phyloP scores from a whole-genome alignment of 176 grass and related monocot species.

The Carex littledalei region DNA sequence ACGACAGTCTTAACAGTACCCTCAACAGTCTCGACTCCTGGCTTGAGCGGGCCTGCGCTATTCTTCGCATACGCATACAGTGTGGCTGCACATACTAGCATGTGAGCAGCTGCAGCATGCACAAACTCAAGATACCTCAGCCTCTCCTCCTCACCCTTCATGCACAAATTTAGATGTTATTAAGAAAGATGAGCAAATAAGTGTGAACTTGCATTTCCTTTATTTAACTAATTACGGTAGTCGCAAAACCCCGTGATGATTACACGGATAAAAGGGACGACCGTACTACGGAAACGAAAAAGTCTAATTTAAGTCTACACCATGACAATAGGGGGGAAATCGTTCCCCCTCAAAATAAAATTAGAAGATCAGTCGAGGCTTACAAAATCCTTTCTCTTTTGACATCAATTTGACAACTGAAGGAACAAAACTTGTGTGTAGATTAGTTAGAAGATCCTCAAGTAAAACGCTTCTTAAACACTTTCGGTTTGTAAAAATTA shows the following conservation, averaged over 20 bases:
- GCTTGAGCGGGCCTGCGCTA: slow-evolving; percentile 68
- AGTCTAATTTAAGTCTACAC: background rate
- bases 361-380: background rate
- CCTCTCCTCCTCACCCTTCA: slow-evolving; percentile 45
- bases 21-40: slow-evolving; percentile 73
- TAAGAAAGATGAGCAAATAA: background rate
- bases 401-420: background rate
- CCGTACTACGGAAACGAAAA: no score
- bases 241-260: background rate
- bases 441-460: background rate
- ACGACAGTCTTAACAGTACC: slow-evolving; percentile 79
- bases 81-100: slow-evolving; percentile 44
- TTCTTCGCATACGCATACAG: slow-evolving; percentile 67
- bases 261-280: background rate
- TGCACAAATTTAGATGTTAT: background rate
- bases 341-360: background rate
- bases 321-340: background rate
- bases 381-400: background rate
- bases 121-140: slow-evolving; percentile 79
- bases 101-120: slow-evolving; percentile 61
- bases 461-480: background rate
- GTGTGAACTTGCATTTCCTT: background rate
- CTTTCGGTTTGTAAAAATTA: background rate
- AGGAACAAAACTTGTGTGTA: background rate
- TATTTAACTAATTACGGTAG: background rate